Evolutionary conservation across 345 rosid genomes (phyloP), one percentile per base, ranked within the genome.

Genomic region (Dovyalis caffra): DNA sequence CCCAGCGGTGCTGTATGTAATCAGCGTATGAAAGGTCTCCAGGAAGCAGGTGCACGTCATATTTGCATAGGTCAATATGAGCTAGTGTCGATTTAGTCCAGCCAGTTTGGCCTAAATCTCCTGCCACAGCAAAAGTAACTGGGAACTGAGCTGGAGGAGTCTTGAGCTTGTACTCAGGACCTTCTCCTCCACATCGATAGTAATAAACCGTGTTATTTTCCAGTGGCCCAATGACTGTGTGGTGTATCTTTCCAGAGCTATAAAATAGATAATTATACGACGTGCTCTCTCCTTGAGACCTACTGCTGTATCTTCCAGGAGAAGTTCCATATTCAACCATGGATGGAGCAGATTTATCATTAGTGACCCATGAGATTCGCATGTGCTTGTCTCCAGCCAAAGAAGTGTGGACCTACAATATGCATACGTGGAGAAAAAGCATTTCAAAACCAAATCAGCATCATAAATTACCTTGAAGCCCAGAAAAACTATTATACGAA

Each of bases 21-120:
- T 93, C 98, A 5, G 98, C 97, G 76, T 95, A 95, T n/a, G 98
- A 86, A 73, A 95, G 93, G 77, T 95, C 98, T 34, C 99, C 98
- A 0, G 99, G 98, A 69, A 95, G 97, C 51, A 95, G 80, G 84
- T 95, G 90, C 47, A 95, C 81, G 34, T 89, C 89, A 43, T 93
- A 91, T 58, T 85, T 84, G 79, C 99, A 95, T 69, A 70, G 81
- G 68, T 88, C 87, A 8, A 95, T 89, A 78, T 95, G 98, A 64
- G 87, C 97, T 18, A 95, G 81, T 5, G 99, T 95, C 21, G 99
- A 88, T 76, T 93, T 87, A 57, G 99, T 95, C 98, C 98, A 95
- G 62, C 91, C 98, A 58, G 97, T 88, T 84, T 93, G 99, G 15
- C 99, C 97, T 75, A 95, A 86, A 89, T 95, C 99, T 68, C 95